These are phyloP conservation scores for Pterula multifida DNA, from an alignment of 1,284 basidiomycete genomes.

Conservation along the genomic window DNA sequence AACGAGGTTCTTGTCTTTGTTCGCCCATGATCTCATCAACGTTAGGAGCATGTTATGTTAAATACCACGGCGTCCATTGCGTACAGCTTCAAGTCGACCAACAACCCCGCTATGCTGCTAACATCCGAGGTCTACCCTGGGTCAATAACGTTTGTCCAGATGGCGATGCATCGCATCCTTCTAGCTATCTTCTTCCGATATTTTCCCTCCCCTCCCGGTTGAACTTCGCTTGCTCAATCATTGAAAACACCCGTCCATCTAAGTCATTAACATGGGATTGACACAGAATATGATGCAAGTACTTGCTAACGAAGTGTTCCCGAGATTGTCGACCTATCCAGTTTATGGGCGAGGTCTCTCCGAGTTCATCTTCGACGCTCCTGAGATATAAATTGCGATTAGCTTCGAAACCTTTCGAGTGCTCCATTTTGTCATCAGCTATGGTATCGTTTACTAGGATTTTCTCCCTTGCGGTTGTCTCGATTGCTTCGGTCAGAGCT, in stretches of 20 bases:
- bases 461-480: conserved; percentile 9
- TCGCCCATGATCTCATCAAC: no score
- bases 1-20: no score
- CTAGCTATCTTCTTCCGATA: background rate
- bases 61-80: no score
- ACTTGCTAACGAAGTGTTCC: background rate
- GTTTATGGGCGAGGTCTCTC: background rate
- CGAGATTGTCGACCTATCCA: background rate
- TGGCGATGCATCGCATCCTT: background rate
- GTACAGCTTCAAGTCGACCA: no score
- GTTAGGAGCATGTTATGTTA: no score
- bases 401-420: background rate
- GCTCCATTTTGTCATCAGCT: background rate
- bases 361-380: background rate
- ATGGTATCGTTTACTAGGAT: conserved; percentile 1
- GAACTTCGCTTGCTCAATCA: background rate
- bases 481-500: conserved; percentile 22
- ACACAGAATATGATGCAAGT: background rate
- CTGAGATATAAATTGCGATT: background rate
- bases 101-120: no score
- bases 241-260: no score
- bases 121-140: no score
- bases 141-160: no score
- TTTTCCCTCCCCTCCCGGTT: background rate
- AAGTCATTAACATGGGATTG: no score